phyloP scores from a whole-genome alignment of 2,329 filamentous ascomycete genomes.

The Fusarium graminum region DNA sequence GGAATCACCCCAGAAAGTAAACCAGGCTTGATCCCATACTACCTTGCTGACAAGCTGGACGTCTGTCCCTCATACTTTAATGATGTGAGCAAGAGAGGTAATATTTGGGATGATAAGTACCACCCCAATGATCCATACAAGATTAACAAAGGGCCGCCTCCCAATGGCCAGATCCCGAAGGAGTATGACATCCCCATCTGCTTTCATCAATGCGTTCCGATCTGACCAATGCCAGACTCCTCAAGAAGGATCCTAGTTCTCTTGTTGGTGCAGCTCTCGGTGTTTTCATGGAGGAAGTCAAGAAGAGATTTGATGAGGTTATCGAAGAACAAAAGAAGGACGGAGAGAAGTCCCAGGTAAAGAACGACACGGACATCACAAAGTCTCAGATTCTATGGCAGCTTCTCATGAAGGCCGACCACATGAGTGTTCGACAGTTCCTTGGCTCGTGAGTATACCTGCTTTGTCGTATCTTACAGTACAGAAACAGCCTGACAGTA shows the following conservation, averaged over 20 bases:
- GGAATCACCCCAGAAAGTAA: background rate
- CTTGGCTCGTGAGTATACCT: conserved; percentile 34
- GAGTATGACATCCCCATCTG: background rate
- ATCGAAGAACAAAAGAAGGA: background rate
- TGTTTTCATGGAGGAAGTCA: background rate
- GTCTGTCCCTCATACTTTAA: conserved; percentile 31
- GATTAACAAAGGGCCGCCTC: conserved; percentile 13
- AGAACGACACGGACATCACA: background rate
- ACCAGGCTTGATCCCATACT: conserved; percentile 29
- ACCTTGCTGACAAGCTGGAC: background rate
- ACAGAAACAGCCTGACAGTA: background rate
- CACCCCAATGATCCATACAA: conserved; percentile 12
- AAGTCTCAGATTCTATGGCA: conserved; percentile 4
- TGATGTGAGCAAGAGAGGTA: conserved; percentile 2
- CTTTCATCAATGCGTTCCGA: background rate
- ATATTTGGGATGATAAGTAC: background rate
- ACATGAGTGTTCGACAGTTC: conserved; percentile 34
- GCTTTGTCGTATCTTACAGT: background rate
- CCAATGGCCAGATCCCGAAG: background rate
- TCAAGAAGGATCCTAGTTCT: background rate
- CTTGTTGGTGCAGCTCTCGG: conserved; percentile 10
- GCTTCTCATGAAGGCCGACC: conserved; percentile 27
- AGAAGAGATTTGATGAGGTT: background rate
- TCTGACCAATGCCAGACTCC: background rate
- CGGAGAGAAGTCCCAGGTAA: background rate